phyloP scores from a whole-genome alignment of 2,329 filamentous ascomycete species.

The Pseudogymnoascus sp. region DNA sequence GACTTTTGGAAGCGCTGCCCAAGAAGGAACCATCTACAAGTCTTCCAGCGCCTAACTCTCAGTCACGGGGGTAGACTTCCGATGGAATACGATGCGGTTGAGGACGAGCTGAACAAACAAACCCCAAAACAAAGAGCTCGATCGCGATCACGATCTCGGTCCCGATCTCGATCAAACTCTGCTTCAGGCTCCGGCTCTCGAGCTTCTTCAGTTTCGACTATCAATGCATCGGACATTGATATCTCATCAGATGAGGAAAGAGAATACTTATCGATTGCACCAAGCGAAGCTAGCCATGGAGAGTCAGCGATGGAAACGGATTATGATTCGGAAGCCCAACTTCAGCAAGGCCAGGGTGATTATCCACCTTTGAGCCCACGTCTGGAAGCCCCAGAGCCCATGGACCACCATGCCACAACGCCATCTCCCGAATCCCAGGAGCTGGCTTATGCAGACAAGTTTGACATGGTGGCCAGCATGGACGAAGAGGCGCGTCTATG shows the following conservation, averaged over 20 bases:
- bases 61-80: conserved; percentile 13
- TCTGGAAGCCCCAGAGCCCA: neutral
- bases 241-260: neutral
- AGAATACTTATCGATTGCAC: neutral
- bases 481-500: conserved; percentile 24
- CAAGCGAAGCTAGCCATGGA: conserved; percentile 11
- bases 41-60: conserved; percentile 33
- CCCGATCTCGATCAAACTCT: conserved; percentile 24
- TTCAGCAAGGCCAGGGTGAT: neutral
- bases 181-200: neutral
- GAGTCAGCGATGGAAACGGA: neutral
- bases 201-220: neutral
- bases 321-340: neutral
- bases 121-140: conserved; percentile 6
- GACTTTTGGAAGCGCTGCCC: conserved; percentile 44
- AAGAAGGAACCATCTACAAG: conserved; percentile 41
- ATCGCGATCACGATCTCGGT: conserved; percentile 16
- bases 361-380: neutral
- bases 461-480: conserved; percentile 20
- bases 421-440: neutral
- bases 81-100: conserved; percentile 31
- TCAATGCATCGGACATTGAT: conserved; percentile 8
- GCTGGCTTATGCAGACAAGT: conserved; percentile 17
- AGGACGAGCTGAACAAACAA: conserved; percentile 17
- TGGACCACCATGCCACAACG: neutral